These are phyloP conservation scores for Trichoderma atrobrunneum DNA, from an alignment of 2,329 filamentous ascomycete genomes.

Conservation along the genomic window DNA sequence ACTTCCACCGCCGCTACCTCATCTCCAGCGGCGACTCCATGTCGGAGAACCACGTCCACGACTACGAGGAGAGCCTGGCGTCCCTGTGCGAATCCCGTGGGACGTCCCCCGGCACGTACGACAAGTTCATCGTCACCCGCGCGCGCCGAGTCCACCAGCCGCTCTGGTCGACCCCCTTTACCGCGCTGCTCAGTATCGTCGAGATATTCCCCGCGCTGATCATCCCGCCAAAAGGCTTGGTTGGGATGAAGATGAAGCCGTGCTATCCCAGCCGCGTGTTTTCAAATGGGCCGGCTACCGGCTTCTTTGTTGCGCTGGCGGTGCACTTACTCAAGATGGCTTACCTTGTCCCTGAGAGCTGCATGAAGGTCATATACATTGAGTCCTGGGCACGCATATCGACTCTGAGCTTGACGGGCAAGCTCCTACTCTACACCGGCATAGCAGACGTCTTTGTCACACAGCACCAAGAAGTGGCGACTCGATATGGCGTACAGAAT, in stretches of 20 bases:
- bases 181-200: conserved; percentile 62
- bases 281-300: conserved; percentile 86
- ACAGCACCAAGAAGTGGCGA: conserved; percentile 69
- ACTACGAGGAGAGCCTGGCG: conserved; percentile 38
- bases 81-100: conserved; percentile 22
- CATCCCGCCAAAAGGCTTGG: conserved; percentile 28
- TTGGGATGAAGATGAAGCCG: conserved; percentile 23
- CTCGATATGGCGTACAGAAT: conserved; percentile 40
- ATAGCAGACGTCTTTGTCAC: conserved; percentile 78
- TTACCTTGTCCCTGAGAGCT: conserved; percentile 44
- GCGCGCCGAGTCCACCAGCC: conserved; percentile 82
- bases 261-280: conserved; percentile 71
- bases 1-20: conserved; percentile 75
- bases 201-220: conserved; percentile 58
- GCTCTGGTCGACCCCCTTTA: conserved; percentile 68
- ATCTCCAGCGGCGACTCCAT: conserved; percentile 70
- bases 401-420: conserved; percentile 79
- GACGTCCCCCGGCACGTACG: conserved; percentile 49
- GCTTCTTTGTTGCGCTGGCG: conserved; percentile 65
- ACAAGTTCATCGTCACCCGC: conserved; percentile 67
- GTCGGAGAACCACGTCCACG: conserved; percentile 67
- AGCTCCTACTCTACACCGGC: conserved; percentile 60
- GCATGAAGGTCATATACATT: conserved; percentile 76
- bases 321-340: conserved; percentile 49
- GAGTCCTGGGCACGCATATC: conserved; percentile 90